Evolutionary conservation across 306 rosid species (phyloP).

Genomic region (Lathyrus tuberosus): DNA sequence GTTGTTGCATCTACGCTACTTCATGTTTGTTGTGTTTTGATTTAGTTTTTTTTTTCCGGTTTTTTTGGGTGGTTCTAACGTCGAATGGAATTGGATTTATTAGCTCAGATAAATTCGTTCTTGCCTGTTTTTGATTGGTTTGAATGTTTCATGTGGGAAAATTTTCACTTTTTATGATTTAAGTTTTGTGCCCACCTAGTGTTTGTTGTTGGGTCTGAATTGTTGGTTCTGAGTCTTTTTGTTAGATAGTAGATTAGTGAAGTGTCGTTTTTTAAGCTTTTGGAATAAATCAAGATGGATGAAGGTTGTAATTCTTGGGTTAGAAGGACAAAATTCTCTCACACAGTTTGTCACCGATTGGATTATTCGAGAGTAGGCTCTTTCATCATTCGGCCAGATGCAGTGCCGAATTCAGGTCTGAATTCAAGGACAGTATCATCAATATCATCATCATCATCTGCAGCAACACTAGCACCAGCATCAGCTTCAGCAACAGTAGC

Average conservation of each 20-base stretch:
- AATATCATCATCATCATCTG: not conserved
- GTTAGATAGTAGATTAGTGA: constrained; percentile 26
- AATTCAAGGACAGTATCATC: constrained; percentile 52
- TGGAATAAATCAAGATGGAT: constrained; percentile 53
- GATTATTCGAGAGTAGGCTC: constrained; percentile 60
- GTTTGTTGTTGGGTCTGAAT: constrained; percentile 51
- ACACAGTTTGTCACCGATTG: constrained; percentile 78
- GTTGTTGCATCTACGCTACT: constrained; percentile 36
- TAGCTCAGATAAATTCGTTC: constrained; percentile 42
- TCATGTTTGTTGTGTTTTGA: constrained; percentile 45
- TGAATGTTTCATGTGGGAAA: constrained; percentile 43
- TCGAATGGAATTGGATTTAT: constrained; percentile 54
- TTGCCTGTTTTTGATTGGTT: constrained; percentile 44
- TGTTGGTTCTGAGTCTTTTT: constrained; percentile 45
- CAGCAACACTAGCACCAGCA: not conserved
- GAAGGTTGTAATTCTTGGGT: constrained; percentile 75
- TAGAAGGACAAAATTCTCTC: constrained; percentile 84
- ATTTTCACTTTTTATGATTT: constrained; percentile 23
- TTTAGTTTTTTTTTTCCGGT: constrained; percentile 33
- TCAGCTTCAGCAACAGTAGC: not conserved
- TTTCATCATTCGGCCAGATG: constrained; percentile 35
- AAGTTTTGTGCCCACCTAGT: not conserved
- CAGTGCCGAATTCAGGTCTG: constrained; percentile 41
- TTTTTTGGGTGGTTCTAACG: constrained; percentile 38
- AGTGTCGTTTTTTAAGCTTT: constrained; percentile 10